Base-by-base conservation (phyloP, 495 filamentous ascomycete species). In the Barbatosphaeria neglecta region DNA sequence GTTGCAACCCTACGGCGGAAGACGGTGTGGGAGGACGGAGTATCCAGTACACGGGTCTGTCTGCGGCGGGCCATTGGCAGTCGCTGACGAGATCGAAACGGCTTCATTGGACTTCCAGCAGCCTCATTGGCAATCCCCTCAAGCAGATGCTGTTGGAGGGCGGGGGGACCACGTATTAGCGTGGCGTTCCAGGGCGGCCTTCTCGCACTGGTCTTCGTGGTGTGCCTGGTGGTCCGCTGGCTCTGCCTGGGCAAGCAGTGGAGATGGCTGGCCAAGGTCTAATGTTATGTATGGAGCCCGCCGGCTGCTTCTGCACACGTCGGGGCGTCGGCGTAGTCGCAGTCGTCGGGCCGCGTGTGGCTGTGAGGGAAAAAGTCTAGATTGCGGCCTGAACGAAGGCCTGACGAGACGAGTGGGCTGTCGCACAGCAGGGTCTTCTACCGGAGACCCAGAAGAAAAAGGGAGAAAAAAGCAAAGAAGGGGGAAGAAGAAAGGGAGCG, bases 211-310 rank as follows among this genome's bases (percentile, higher is more conserved):
- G 39, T 22, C 16, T 13, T 41, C 13, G 3, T 41, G 7, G 39
- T 13, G 10, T 41, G 39, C n/a, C 15, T 41, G 6, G 20, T n/a
- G 1, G 39, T 62, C 13, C 46, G 56, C 7, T 59, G 59, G 54
- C 38, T 54, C n/a, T 48, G 28, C 33, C 53, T 48, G 16, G 50
- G 42, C 13, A 37, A 44, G n/a, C 39, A 44, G 16, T 55, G 54
- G 57, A 37, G 37, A 39, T 22, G 55, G 13, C 46, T 22, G 40
- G 44, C 31, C 4, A 49, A 43, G 35, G 49, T 57, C 33, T 57
- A 47, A 22, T 2, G 3, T 11, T 2, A 20, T 5, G 2, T n/a
- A 10, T 3, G 25, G n/a, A n/a, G n/a, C n/a, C n/a, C n/a, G n/a
- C n/a, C n/a, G n/a, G n/a, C n/a, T n/a, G n/a, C n/a, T n/a, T n/a